phyloP scores from a whole-genome alignment of 148 eudicot species.

The Oxyria digyna region DNA sequence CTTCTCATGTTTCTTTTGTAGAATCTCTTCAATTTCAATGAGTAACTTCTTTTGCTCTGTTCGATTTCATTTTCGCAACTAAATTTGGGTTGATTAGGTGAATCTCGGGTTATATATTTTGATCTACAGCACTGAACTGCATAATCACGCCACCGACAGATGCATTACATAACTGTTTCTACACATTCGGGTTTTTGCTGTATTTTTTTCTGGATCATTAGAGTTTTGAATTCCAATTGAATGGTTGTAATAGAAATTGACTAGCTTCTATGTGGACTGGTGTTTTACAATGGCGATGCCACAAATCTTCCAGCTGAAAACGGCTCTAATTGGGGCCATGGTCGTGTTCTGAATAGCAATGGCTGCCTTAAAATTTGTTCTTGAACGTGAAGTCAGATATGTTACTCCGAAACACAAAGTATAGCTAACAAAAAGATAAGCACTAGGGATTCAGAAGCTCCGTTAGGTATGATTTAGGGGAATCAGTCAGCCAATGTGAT shows the following conservation, averaged over 20 bases:
- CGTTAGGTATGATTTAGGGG: background rate
- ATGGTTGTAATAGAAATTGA: background rate
- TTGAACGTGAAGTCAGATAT: background rate
- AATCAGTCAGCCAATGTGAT: background rate
- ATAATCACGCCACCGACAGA: conserved; percentile 1
- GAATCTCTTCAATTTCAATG: conserved; percentile 1
- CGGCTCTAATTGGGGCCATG: background rate
- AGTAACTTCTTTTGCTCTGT: background rate
- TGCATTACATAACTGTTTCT: background rate
- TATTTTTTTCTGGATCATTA: background rate
- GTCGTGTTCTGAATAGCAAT: background rate
- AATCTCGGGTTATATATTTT: conserved; percentile 6
- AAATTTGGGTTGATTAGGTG: conserved; percentile 2
- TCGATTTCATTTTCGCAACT: background rate
- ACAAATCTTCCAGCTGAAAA: background rate
- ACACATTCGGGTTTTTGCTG: background rate
- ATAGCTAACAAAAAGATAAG: background rate
- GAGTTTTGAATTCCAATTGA: background rate
- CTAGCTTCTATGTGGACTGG: conserved; percentile 2
- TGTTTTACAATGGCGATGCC: background rate
- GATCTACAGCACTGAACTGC: conserved; percentile 16
- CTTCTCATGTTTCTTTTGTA: background rate
- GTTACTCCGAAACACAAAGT: background rate
- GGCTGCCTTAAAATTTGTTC: background rate
- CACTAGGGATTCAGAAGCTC: background rate